Evolutionary conservation across 352 stramenopile genomes (phyloP).

Genomic region (Peronosclerospora sorghi): DNA sequence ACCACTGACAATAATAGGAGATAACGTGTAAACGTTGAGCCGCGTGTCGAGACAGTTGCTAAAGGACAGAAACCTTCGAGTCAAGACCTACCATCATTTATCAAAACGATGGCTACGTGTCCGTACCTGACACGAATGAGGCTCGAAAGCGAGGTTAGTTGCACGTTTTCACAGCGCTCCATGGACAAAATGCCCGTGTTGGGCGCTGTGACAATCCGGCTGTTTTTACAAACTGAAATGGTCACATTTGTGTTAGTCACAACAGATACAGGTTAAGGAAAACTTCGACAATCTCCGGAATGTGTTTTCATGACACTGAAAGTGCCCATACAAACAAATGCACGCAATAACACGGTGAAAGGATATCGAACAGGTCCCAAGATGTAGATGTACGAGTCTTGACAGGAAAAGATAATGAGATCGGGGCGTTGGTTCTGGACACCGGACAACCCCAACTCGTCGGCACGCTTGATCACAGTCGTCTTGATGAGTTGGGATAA

Average conservation of each 20-base stretch:
- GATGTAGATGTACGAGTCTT: slow-evolving; percentile 91
- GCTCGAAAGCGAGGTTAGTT: slow-evolving; percentile 79
- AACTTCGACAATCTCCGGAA: neutral
- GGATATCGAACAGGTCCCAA: slow-evolving; percentile 89
- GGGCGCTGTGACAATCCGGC: slow-evolving; percentile 91
- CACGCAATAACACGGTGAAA: slow-evolving; percentile 16
- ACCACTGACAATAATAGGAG: slow-evolving; percentile 86
- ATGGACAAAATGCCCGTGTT: slow-evolving; percentile 88
- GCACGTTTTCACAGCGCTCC: slow-evolving; percentile 91
- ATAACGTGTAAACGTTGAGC: slow-evolving; percentile 88
- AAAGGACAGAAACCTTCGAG: neutral
- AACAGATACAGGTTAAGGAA: slow-evolving; percentile 42
- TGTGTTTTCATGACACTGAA: neutral
- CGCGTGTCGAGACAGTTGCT: slow-evolving; percentile 91
- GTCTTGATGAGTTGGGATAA: slow-evolving; percentile 58
- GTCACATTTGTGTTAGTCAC: slow-evolving; percentile 72
- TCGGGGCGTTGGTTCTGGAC: slow-evolving; percentile 35
- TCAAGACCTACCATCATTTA: neutral
- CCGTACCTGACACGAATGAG: slow-evolving; percentile 76
- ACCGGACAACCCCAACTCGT: slow-evolving; percentile 36
- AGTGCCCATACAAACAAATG: neutral
- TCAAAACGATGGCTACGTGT: neutral
- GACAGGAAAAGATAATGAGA: slow-evolving; percentile 86
- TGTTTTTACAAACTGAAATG: slow-evolving; percentile 90
- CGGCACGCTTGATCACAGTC: slow-evolving; percentile 66